Conservation (phyloP, 176 grass and related monocot genomes). For the Rhynchospora pubera region DNA sequence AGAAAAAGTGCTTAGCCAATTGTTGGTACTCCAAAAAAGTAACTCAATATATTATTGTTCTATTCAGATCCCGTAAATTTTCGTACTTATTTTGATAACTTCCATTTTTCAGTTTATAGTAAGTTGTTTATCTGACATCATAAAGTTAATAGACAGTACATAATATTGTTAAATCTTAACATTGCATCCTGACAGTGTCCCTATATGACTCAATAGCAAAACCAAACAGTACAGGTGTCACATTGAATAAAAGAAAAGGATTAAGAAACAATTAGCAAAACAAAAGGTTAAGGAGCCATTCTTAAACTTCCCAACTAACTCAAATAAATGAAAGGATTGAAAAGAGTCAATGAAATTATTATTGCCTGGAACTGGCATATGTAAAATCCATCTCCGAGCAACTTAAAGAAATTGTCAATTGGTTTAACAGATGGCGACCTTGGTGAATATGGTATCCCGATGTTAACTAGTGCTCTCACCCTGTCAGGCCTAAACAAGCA, state of each 20-base stretch:
- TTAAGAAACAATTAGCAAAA: too few relatives aligned
- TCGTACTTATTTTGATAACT: background rate
- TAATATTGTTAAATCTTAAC: background rate
- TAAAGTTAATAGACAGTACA: background rate
- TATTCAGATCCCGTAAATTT: background rate
- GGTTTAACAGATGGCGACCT: background rate
- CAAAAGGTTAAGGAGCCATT: too few relatives aligned
- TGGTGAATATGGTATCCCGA: conserved; percentile 28
- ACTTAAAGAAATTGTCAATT: background rate
- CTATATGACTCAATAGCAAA: background rate
- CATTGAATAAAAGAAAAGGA: background rate
- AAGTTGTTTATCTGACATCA: background rate
- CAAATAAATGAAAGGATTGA: background rate
- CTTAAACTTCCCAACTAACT: too few relatives aligned
- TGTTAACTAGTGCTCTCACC: conserved; percentile 30
- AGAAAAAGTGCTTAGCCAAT: background rate
- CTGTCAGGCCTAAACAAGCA: conserved; percentile 46
- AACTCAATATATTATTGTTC: background rate
- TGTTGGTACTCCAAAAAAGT: background rate
- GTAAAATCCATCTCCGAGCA: conserved; percentile 38
- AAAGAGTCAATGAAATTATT: background rate
- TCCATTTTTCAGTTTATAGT: background rate
- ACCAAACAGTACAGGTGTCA: background rate
- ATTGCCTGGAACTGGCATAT: conserved; percentile 43
- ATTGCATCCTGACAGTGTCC: background rate